These are phyloP conservation scores for Linnemannia exigua DNA, from an alignment of 192 early-diverging fungal species.

Conservation along the genomic window DNA sequence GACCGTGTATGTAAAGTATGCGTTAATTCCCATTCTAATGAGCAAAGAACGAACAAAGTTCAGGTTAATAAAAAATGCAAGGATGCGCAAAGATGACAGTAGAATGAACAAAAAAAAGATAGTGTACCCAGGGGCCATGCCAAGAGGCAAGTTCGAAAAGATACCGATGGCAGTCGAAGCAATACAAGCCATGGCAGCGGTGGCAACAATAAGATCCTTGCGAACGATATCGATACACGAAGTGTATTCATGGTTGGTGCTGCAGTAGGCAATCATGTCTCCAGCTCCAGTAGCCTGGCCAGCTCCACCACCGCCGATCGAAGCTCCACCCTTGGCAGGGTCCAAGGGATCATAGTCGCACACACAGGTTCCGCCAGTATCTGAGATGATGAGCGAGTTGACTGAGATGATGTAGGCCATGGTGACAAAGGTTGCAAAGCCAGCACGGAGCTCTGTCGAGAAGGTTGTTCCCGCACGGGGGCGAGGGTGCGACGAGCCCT, in stretches of 20 bases:
- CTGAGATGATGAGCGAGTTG: constrained; percentile 81
- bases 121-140: constrained; percentile 78
- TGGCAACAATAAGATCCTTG: constrained; percentile 82
- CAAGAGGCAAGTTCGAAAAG: constrained; percentile 83
- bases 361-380: constrained; percentile 84
- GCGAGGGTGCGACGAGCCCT: constrained; percentile 70
- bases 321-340: constrained; percentile 68
- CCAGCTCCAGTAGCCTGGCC: background rate
- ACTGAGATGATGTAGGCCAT: constrained; percentile 84
- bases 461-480: constrained; percentile 73
- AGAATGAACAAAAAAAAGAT: background rate
- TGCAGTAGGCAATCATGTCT: constrained; percentile 44
- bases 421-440: constrained; percentile 74
- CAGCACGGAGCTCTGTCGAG: constrained; percentile 76
- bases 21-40: constrained; percentile 81
- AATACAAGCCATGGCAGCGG: constrained; percentile 75
- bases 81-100: background rate
- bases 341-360: constrained; percentile 69
- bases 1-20: constrained; percentile 88
- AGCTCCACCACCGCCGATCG: background rate
- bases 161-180: constrained; percentile 76
- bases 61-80: background rate
- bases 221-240: constrained; percentile 73
- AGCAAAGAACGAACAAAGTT: background rate
- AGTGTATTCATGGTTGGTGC: constrained; percentile 63